phyloP scores from a whole-genome alignment of 768 basidiomycete genomes.

The Clavaria fumosa region DNA sequence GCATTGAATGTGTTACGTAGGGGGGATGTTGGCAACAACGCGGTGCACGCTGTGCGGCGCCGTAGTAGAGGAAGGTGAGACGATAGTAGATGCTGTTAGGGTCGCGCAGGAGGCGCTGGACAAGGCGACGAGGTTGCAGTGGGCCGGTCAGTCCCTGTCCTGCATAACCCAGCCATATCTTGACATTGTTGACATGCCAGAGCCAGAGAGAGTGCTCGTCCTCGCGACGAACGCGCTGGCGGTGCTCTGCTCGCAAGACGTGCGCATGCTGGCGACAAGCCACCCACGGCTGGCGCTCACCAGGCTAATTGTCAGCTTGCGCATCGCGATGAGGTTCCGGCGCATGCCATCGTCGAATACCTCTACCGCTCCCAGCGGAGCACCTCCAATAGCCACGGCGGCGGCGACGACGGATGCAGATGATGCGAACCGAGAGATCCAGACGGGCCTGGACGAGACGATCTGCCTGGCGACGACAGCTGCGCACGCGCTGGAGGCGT shows the following conservation, averaged over 20 bases:
- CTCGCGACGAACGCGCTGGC: constrained; percentile 52
- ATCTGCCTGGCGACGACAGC: constrained; percentile 42
- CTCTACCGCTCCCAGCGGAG: too few species aligned
- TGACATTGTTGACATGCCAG: constrained; percentile 21
- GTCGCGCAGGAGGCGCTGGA: constrained; percentile 62
- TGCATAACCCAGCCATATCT: not conserved
- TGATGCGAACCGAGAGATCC: constrained; percentile 27
- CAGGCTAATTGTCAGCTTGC: constrained; percentile 56
- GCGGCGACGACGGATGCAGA: constrained; percentile 22
- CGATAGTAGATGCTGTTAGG: constrained; percentile 45
- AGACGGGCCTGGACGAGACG: constrained; percentile 54
- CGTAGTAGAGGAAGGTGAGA: constrained; percentile 30
- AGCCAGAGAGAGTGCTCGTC: constrained; percentile 38
- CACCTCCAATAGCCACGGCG: too few species aligned
- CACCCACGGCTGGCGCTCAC: constrained; percentile 67
- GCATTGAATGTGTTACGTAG: too few species aligned
- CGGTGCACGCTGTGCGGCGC: constrained; percentile 43
- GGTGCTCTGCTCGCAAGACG: constrained; percentile 39
- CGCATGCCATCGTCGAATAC: too few species aligned
- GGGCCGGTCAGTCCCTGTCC: constrained; percentile 26
- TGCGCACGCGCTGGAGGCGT: constrained; percentile 32
- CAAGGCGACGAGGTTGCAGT: constrained; percentile 52
- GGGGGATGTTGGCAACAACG: too few species aligned
- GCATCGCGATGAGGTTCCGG: too few species aligned
- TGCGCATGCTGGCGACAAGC: constrained; percentile 46